Evolutionary conservation across 2,329 filamentous ascomycete species (phyloP).

Genomic region (Aspergillus sp.): DNA sequence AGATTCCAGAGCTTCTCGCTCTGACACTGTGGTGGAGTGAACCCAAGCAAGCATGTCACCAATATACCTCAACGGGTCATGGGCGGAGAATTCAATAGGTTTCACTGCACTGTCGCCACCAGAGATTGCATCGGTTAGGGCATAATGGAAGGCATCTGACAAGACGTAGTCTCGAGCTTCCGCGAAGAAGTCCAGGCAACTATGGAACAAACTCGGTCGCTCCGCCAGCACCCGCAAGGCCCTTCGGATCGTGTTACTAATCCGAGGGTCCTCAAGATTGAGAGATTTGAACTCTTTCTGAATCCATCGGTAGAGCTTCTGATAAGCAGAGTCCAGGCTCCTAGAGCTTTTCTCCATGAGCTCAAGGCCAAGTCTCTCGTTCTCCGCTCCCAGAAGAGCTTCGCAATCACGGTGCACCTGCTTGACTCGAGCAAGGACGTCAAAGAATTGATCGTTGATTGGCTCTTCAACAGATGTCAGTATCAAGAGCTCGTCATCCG

Average conservation of each 20-base stretch:
- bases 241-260: slow-evolving; percentile 80
- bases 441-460: slow-evolving; percentile 84
- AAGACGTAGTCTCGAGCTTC: slow-evolving; percentile 86
- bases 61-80: slow-evolving; percentile 88
- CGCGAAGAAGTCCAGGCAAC: slow-evolving; percentile 88
- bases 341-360: slow-evolving; percentile 90
- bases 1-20: slow-evolving; percentile 87
- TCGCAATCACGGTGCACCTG: slow-evolving; percentile 88
- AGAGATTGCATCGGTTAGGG: slow-evolving; percentile 73
- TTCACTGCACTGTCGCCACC: slow-evolving; percentile 69
- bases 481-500: slow-evolving; percentile 75
- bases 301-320: slow-evolving; percentile 95
- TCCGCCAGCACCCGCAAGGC: slow-evolving; percentile 88
- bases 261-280: slow-evolving; percentile 92
- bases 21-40: slow-evolving; percentile 91
- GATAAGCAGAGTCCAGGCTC: slow-evolving; percentile 84
- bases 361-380: slow-evolving; percentile 84
- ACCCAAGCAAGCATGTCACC: slow-evolving; percentile 98
- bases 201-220: slow-evolving; percentile 87
- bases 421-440: slow-evolving; percentile 76
- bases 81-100: slow-evolving; percentile 90
- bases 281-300: slow-evolving; percentile 90
- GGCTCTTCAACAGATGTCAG: slow-evolving; percentile 80
- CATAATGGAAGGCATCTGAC: slow-evolving; percentile 85
- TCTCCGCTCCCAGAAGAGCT: slow-evolving; percentile 84